Conservation (phyloP, 805 yeast species). For the Barnettozyma siamensis region DNA sequence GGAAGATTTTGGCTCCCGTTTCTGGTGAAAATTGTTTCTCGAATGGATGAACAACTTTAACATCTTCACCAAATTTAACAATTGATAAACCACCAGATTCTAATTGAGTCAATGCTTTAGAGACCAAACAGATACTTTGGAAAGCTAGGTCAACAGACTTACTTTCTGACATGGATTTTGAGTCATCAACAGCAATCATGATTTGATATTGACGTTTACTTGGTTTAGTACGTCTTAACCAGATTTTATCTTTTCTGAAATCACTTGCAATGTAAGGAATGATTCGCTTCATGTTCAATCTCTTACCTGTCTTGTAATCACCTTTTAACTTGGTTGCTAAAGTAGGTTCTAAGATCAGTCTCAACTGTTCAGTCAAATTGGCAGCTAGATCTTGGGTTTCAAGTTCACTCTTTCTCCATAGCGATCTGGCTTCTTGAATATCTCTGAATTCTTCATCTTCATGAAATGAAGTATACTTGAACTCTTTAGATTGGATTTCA, state of each 20-base stretch:
- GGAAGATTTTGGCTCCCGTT: constrained; percentile 78
- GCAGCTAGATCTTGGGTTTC: constrained; percentile 87
- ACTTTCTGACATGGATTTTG: constrained; percentile 95
- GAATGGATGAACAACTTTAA: constrained; percentile 84
- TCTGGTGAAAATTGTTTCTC: constrained; percentile 79
- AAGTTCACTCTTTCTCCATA: constrained; percentile 80
- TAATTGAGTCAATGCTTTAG: constrained; percentile 87
- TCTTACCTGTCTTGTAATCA: constrained; percentile 94
- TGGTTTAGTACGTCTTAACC: constrained; percentile 97
- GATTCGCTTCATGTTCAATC: constrained; percentile 94
- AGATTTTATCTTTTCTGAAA: constrained; percentile 94
- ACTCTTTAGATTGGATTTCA: constrained; percentile 20
- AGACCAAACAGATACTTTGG: constrained; percentile 88
- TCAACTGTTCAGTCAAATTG: constrained; percentile 83
- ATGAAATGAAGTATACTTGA: constrained; percentile 18
- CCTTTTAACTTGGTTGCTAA: constrained; percentile 92
- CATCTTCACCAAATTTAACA: constrained; percentile 82
- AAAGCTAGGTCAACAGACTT: constrained; percentile 86
- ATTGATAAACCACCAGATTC: constrained; percentile 92
- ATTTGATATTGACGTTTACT: constrained; percentile 96
- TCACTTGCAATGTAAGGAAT: constrained; percentile 97
- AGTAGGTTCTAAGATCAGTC: constrained; percentile 92
- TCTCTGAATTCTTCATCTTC: constrained; percentile 37
- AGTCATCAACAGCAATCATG: constrained; percentile 96
- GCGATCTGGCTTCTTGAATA: constrained; percentile 60